Conservation (phyloP, 352 stramenopile genomes). For the Plasmopara muralis region DNA sequence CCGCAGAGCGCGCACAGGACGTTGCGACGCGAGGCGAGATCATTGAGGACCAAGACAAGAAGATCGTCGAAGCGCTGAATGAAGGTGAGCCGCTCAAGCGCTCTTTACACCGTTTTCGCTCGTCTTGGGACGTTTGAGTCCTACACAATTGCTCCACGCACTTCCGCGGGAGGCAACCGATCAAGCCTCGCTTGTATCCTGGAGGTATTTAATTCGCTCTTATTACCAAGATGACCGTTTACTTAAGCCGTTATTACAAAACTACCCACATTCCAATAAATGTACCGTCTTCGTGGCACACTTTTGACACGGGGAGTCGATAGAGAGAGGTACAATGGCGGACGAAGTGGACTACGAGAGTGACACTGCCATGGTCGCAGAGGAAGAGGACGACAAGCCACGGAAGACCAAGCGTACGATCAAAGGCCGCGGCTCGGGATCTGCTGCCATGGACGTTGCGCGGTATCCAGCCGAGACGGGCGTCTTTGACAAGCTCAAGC, state of each 20-base stretch:
- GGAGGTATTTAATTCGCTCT: constrained; percentile 21
- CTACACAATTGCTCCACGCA: not conserved
- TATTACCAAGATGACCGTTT: not conserved
- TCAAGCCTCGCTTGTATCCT: too few relatives aligned
- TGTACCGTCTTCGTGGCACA: too few relatives aligned
- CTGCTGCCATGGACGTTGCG: constrained; percentile 63
- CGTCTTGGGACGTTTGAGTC: constrained; percentile 14
- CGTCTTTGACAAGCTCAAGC: constrained; percentile 75
- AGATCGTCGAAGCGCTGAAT: constrained; percentile 70
- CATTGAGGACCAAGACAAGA: constrained; percentile 76
- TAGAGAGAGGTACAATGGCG: constrained; percentile 35
- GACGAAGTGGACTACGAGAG: constrained; percentile 86
- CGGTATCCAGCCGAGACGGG: constrained; percentile 64
- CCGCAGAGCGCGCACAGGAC: constrained; percentile 57
- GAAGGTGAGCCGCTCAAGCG: constrained; percentile 69
- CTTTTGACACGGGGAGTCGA: too few relatives aligned
- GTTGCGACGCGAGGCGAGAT: constrained; percentile 64
- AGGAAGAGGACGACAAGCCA: constrained; percentile 62
- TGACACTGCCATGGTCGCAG: constrained; percentile 76
- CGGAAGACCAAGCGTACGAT: constrained; percentile 30
- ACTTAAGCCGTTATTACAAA: not conserved
- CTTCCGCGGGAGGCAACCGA: constrained; percentile 2
- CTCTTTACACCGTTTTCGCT: constrained; percentile 71
- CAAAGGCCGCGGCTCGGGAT: constrained; percentile 62
- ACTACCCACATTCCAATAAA: too few relatives aligned